Evolutionary conservation across 192 early-diverging fungal genomes (phyloP), one percentile per base, ranked within the genome.

Genomic region (Piromyces finnis): DNA sequence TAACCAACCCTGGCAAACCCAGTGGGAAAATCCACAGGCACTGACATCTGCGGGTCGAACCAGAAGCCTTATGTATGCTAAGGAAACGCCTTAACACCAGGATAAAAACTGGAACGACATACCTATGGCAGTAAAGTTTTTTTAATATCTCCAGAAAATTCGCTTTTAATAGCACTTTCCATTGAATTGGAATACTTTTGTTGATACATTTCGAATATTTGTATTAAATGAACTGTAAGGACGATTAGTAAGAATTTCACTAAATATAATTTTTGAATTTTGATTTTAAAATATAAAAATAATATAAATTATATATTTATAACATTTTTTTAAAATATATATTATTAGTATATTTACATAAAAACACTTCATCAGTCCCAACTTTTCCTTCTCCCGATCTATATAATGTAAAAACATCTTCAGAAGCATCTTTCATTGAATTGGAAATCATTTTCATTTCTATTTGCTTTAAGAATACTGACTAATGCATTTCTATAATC

Each of bases 351-450:
- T n/a, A 88, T 83, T 77, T 51, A 39, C 78, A 88, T 88, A 78
- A 88, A 88, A 3, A 81, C 78, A 26, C 12, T 78, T 88, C 87
- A 77, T 88, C 86, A 29, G 87, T 88, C 17, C 87, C 87, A 78
- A 79, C 27, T 78, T 82, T 83, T 29, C 81, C 87, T 28, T 81
- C 87, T 17, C 87, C 87, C 15, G 87, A 85, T 35, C 29, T 81
- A 79, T 88, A 89, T 77, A 88, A 79, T 18, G 86, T 78, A 28
- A 88, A 81, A 22, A 82, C 84, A 78, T 88, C 87, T n/a, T n/a
- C n/a, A n/a, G n/a, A n/a, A 16, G 77, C 78, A 12, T 80, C 39
- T 30, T 85, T 87, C 80, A 28, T 27, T n/a, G n/a, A n/a, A 3
- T 29, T 84, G 22, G n/a, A 29, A n/a, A 78, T 36, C 12, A 30